Evolutionary conservation across 371 early-diverging fungal species (phyloP).

Genomic region (Mucor velutinosus): DNA sequence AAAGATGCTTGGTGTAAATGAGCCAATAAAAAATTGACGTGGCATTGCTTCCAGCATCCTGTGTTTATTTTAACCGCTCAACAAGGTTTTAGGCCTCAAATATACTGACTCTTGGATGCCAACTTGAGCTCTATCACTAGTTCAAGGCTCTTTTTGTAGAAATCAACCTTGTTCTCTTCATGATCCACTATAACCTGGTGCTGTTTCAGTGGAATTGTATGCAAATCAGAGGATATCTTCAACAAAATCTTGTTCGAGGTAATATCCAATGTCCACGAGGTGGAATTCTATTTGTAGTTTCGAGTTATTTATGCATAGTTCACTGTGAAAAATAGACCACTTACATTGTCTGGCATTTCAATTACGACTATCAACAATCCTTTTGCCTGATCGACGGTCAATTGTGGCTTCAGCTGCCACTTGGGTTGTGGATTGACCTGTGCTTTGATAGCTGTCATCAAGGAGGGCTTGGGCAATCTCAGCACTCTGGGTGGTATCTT

Average conservation of each 20-base stretch:
- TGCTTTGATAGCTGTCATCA: neutral
- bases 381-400: slow-evolving; percentile 11
- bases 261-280: slow-evolving; percentile 38
- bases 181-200: neutral
- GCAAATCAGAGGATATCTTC: neutral
- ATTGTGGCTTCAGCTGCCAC: slow-evolving; percentile 3
- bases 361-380: slow-evolving; percentile 35
- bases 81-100: slow-evolving; percentile 14
- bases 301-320: slow-evolving; percentile 1
- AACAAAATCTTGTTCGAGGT: slow-evolving; percentile 32
- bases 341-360: slow-evolving; percentile 40
- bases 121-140: slow-evolving; percentile 30
- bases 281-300: slow-evolving; percentile 21
- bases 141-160: slow-evolving; percentile 27
- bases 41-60: neutral
- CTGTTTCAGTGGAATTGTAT: neutral
- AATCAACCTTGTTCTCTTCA: slow-evolving; percentile 24
- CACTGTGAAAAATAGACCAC: neutral
- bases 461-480: slow-evolving; percentile 51
- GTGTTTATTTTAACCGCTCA: slow-evolving; percentile 1
- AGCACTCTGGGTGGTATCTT: slow-evolving; percentile 59
- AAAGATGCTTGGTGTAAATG: neutral
- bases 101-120: slow-evolving; percentile 22
- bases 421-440: neutral
- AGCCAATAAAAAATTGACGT: slow-evolving; percentile 29